Base-by-base conservation (phyloP, 2,329 filamentous ascomycete genomes). In the Trichoderma simmonsii region DNA sequence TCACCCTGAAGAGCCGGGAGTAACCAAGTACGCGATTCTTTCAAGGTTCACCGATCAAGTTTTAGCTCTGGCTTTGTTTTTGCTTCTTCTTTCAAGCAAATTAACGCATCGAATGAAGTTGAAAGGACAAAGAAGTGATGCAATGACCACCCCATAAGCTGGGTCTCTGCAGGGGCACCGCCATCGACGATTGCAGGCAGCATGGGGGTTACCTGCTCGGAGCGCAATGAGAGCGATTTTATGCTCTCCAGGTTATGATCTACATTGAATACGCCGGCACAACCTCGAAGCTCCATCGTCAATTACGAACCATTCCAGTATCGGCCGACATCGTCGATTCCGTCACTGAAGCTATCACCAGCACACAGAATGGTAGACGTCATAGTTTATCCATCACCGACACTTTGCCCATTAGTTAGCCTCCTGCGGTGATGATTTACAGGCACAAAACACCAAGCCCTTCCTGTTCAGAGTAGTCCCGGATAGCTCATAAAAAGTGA, bases 301-400 rank as follows among this genome's bases (percentile, higher is more conserved):
- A 63, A 39, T 70, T 63, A 56, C 43, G 43, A 71, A 32, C 51
- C 60, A 64, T 71, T 71, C 68, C 68, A 71, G 32, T 15, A 14
- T 51, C 24, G 48, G 30, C 21, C n/a, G n/a, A 71, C 64, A 64
- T 60, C 69, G 51, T 71, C 69, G 14, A 71, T 71, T 71, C 59
- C 69, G 36, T 71, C 69, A 61, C 61, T 21, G 36, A 51, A 48
- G 34, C 24, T n/a, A 43, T 66, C 34, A 7, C 34, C 39, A 60
- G 30, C 12, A 12, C 7, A 28, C 2, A 54, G 34, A 51, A 36
- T 24, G 30, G 18, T 64, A 54, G 28, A 71, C 69, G 69, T 66
- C 69, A 71, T 66, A 43, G 36, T 26, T 66, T 30, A 48, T 36
- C 6, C 48, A 18, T 26, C 36, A 21, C 36, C 39, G 18, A 54